These are phyloP conservation scores for Pythium aquatile DNA, from an alignment of 352 stramenopile genomes.

Conservation along the genomic window DNA sequence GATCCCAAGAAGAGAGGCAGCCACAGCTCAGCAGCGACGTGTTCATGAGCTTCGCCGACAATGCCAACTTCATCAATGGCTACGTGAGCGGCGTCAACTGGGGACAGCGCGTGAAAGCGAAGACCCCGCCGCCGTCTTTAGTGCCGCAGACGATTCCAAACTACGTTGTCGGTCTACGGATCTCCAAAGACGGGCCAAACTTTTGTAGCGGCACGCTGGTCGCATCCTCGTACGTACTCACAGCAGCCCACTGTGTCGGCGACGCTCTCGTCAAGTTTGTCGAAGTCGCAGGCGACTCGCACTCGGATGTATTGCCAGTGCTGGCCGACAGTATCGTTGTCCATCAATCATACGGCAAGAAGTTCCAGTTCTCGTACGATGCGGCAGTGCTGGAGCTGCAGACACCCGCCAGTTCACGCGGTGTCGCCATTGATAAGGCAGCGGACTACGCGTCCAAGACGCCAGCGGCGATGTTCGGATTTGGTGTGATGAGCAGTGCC, in stretches of 20 bases:
- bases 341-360: constrained; percentile 27
- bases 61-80: constrained; percentile 35
- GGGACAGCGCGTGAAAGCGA: neutral
- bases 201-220: constrained; percentile 46
- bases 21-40: neutral
- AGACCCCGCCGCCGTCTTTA: neutral
- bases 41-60: constrained; percentile 25
- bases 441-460: constrained; percentile 24
- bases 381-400: constrained; percentile 34
- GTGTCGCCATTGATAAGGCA: constrained; percentile 27
- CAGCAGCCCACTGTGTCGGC: constrained; percentile 38
- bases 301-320: constrained; percentile 24
- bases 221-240: constrained; percentile 38
- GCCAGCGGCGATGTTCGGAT: constrained; percentile 33
- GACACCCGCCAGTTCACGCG: constrained; percentile 21
- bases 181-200: constrained; percentile 30
- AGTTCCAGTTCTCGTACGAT: constrained; percentile 33
- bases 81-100: constrained; percentile 17
- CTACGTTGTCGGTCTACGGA: constrained; percentile 26
- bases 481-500: constrained; percentile 18
- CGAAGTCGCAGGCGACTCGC: constrained; percentile 22
- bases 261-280: constrained; percentile 30
- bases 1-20: neutral
- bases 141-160: neutral
- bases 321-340: constrained; percentile 20